Base-by-base conservation (phyloP, 164 flowering plant species). In the Liriodendron chinense region DNA sequence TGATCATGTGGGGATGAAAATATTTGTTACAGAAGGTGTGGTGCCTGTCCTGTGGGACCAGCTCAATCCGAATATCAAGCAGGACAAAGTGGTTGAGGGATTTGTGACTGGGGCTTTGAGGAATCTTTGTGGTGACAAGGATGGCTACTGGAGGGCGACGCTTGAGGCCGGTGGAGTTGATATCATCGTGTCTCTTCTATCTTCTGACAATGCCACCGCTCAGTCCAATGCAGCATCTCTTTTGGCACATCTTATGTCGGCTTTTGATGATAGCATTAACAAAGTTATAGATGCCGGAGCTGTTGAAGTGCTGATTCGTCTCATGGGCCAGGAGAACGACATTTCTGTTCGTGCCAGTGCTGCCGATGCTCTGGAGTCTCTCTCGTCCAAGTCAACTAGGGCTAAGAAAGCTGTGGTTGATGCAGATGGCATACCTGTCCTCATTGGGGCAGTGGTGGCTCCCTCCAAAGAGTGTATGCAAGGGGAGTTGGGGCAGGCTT, bases 181-280 rank as follows among this genome's bases (percentile, higher is more conserved):
- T 78, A 90, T 92, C 12, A 90, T 94, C 63, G 90, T 94, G 69
- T 82, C 84, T 49, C 92, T 94, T 78, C 88, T 94, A 47, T 89
- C 89, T 75, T 94, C 96, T 67, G 91, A 86, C 72, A 90, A 90
- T 84, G 83, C 86, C 57, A 80, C 87, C 75, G 82, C 90, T 76
- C 95, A 89, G 74, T 88, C 98, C 20, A 94, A 92, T 86, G 97
- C 97, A 47, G 97, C 97, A 66, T 91, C 98, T 77, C 90, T 94
- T 14, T 82, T 94, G 84, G 95, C 97, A 6, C 93, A 93, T 43
- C 53, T 92, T 64, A 82, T 92, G 80, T 74, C 86, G 79, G 92
- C 94, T 75, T 91, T 92, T 63, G 71, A 84, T 74, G 97, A 94
- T 76, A 89, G 97, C 82, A 88, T 91, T 43, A 87, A 91, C 14